phyloP scores from a whole-genome alignment of 2,329 filamentous ascomycete species.

The Diaporthe capsici region DNA sequence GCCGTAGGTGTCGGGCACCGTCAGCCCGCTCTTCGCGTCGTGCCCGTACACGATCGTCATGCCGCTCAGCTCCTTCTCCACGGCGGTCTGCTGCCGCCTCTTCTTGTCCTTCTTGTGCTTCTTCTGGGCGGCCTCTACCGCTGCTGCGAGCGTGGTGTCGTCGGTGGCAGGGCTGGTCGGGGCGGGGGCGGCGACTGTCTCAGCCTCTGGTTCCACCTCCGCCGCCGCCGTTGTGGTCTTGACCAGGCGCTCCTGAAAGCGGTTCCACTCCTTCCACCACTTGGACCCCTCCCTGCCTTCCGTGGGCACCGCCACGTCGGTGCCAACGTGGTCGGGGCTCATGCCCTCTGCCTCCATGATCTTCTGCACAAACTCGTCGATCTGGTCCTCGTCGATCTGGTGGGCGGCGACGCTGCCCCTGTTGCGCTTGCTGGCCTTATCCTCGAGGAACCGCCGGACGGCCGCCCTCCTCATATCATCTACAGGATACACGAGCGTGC shows the following conservation, averaged over 20 bases:
- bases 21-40: constrained; percentile 80
- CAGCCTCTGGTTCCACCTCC: not conserved
- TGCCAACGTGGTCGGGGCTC: constrained; percentile 37
- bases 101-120: constrained; percentile 69
- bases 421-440: constrained; percentile 47
- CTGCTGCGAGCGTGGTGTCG: constrained; percentile 51
- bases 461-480: constrained; percentile 63
- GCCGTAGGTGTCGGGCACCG: constrained; percentile 47
- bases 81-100: constrained; percentile 57
- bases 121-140: constrained; percentile 72
- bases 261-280: constrained; percentile 78
- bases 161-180: not conserved
- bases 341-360: constrained; percentile 39
- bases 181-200: not conserved
- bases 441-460: constrained; percentile 53
- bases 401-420: constrained; percentile 37
- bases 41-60: constrained; percentile 90
- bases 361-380: constrained; percentile 44
- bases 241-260: constrained; percentile 56
- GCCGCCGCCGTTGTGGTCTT: constrained; percentile 44
- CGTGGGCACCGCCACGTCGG: constrained; percentile 51
- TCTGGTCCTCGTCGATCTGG: constrained; percentile 39
- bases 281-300: constrained; percentile 67
- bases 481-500: constrained; percentile 76
- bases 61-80: constrained; percentile 51